These are phyloP conservation scores for Nakazawaea peltata DNA, from an alignment of 805 yeast genomes.

Conservation along the genomic window DNA sequence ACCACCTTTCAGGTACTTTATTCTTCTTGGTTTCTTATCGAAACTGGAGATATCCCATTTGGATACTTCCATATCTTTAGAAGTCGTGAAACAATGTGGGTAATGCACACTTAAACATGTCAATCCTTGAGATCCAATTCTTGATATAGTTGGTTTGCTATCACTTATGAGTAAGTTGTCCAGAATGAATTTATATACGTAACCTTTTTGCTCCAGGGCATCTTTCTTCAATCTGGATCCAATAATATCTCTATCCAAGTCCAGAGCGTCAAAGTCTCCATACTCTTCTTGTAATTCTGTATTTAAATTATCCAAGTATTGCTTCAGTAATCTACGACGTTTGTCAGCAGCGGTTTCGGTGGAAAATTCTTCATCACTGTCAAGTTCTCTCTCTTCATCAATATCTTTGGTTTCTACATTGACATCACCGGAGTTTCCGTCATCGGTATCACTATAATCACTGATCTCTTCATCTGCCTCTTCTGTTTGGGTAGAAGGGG, in stretches of 20 bases:
- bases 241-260: slow-evolving; percentile 80
- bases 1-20: slow-evolving; percentile 63
- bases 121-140: slow-evolving; percentile 55
- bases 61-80: slow-evolving; percentile 72
- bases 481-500: slow-evolving; percentile 14
- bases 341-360: slow-evolving; percentile 86
- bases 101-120: slow-evolving; percentile 48
- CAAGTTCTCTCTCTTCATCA: slow-evolving; percentile 31
- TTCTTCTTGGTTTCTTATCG: slow-evolving; percentile 52
- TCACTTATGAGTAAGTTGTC: slow-evolving; percentile 36
- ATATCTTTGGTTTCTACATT: slow-evolving; percentile 19
- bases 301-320: slow-evolving; percentile 75
- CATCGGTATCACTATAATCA: slow-evolving; percentile 41
- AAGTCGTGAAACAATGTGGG: slow-evolving; percentile 67
- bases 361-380: slow-evolving; percentile 65
- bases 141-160: slow-evolving; percentile 33
- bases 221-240: slow-evolving; percentile 76
- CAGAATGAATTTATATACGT: slow-evolving; percentile 62
- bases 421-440: slow-evolving; percentile 31
- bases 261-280: slow-evolving; percentile 78
- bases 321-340: slow-evolving; percentile 89
- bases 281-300: slow-evolving; percentile 33
- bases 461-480: slow-evolving; percentile 49
- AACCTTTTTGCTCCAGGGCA: slow-evolving; percentile 85
- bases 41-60: slow-evolving; percentile 67